These are phyloP conservation scores for Pichia sp. DNA, from an alignment of 1,139 yeast species.

Conservation along the genomic window DNA sequence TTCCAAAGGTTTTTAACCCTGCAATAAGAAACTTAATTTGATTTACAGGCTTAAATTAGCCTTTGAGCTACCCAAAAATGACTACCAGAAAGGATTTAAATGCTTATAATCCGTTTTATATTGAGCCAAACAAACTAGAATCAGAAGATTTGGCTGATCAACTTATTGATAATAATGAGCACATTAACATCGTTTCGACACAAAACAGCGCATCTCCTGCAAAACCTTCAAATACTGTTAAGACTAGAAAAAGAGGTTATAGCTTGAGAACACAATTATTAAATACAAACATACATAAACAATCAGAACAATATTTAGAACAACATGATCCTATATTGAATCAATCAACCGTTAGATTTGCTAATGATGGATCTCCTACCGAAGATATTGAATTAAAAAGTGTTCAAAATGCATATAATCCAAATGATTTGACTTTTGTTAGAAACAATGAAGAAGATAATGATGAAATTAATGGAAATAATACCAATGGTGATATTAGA, in stretches of 20 bases:
- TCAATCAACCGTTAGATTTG: constrained; percentile 2
- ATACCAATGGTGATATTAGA: neutral
- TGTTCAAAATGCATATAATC: constrained; percentile 24
- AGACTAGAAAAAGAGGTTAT: constrained; percentile 59
- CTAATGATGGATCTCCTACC: constrained; percentile 5
- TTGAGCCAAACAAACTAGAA: constrained; percentile 5
- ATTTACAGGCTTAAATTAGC: no score
- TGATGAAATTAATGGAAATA: constrained; percentile 12
- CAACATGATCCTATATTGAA: neutral
- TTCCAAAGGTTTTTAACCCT: no score
- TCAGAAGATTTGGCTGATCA: constrained; percentile 2
- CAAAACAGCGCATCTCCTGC: neutral
- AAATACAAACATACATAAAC: constrained; percentile 35
- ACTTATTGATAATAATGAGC: neutral
- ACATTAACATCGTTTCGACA: neutral
- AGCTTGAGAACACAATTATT: constrained; percentile 70
- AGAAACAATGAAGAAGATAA: constrained; percentile 17
- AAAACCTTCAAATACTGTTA: constrained; percentile 21
- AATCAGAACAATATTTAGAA: constrained; percentile 18
- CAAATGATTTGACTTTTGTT: constrained; percentile 24
- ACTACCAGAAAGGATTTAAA: neutral
- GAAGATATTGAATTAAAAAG: constrained; percentile 30
- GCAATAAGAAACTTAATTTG: no score
- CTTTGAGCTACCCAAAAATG: neutral
- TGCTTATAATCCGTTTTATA: constrained; percentile 8